Percentiles rank a stretch among this genome's conserved stretches.
Evolutionary conservation across 2,329 filamentous ascomycete species (phyloP).

Genomic region (Diaporthe australafricana): DNA sequence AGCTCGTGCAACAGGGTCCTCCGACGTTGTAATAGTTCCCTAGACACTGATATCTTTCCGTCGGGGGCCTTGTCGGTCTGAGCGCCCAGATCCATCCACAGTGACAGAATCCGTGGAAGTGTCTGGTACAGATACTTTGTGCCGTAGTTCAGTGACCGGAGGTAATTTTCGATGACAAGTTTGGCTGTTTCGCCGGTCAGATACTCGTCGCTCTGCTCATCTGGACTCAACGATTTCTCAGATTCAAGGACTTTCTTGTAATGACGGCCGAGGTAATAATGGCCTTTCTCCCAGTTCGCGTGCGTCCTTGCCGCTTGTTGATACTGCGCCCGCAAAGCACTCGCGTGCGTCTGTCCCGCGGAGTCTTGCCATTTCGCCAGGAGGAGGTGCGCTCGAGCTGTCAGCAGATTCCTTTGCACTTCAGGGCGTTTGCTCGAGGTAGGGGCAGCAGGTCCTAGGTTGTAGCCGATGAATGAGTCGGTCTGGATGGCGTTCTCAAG

Average conservation of each 20-base stretch:
- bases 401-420: constrained; percentile 68
- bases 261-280: constrained; percentile 96
- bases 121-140: constrained; percentile 98
- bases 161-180: constrained; percentile 92
- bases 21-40: constrained; percentile 65
- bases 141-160: constrained; percentile 86
- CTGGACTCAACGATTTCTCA: constrained; percentile 80
- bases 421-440: constrained; percentile 56
- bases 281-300: constrained; percentile 90
- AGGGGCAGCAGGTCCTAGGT: constrained; percentile 47
- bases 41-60: constrained; percentile 63
- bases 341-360: constrained; percentile 91
- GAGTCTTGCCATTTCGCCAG: constrained; percentile 97
- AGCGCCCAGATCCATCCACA: constrained; percentile 93
- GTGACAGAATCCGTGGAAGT: constrained; percentile 87
- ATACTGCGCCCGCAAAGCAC: constrained; percentile 83
- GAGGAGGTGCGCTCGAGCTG: constrained; percentile 85
- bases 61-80: constrained; percentile 74
- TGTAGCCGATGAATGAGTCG: constrained; percentile 72
- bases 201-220: constrained; percentile 82
- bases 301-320: constrained; percentile 80
- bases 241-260: constrained; percentile 97
- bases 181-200: constrained; percentile 86
- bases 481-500: constrained; percentile 87
- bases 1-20: constrained; percentile 75